Evolutionary conservation across 129 eudicot genomes (phyloP).

Genomic region (Artemisia argyi): DNA sequence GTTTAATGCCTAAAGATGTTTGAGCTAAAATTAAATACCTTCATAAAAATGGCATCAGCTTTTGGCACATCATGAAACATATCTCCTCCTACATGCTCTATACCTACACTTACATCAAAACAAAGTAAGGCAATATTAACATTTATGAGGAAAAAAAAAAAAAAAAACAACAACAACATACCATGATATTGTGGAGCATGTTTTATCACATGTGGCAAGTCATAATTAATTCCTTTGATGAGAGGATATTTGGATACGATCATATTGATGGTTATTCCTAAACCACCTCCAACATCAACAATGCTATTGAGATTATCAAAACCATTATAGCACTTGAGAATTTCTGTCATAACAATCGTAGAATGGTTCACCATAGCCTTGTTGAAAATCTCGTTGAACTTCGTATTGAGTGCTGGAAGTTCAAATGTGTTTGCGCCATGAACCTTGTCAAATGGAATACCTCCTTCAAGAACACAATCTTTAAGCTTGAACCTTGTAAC

Average conservation of each 20-base stretch:
- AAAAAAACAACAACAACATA: neutral
- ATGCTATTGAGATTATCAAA: constrained; percentile 26
- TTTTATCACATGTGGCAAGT: constrained; percentile 34
- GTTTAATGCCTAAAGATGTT: neutral
- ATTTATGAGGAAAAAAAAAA: neutral
- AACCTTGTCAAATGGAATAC: constrained; percentile 26
- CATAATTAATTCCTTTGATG: constrained; percentile 37
- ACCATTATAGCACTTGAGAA: constrained; percentile 29
- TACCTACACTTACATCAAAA: constrained; percentile 13
- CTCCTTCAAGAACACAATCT: constrained; percentile 9
- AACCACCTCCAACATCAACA: constrained; percentile 46
- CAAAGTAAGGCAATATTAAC: neutral
- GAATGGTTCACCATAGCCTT: constrained; percentile 32
- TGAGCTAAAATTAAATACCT: constrained; percentile 26
- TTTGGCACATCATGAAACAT: constrained; percentile 47
- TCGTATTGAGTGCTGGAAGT: constrained; percentile 9
- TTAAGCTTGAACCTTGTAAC: constrained; percentile 14
- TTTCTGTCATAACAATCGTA: constrained; percentile 20
- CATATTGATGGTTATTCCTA: constrained; percentile 28
- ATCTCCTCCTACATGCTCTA: constrained; percentile 48
- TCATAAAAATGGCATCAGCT: constrained; percentile 51
- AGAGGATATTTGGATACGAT: constrained; percentile 25
- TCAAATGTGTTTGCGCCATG: constrained; percentile 30
- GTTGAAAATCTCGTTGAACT: constrained; percentile 27
- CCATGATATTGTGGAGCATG: constrained; percentile 29